Base-by-base conservation (phyloP, 805 yeast genomes). In the Myxozyma vanderwaltii region DNA sequence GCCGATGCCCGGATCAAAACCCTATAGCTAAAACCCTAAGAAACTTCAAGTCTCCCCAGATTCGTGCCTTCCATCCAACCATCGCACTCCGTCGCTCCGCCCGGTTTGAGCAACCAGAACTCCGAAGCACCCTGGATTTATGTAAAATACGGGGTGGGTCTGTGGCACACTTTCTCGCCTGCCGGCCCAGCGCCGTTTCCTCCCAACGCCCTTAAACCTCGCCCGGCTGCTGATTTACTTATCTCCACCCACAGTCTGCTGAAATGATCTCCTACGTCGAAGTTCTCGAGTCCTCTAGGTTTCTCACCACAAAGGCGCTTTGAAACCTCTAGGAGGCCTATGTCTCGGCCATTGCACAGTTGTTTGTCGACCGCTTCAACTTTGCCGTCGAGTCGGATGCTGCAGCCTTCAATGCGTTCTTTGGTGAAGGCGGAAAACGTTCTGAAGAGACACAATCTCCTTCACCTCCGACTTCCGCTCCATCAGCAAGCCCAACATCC, bases 391-490 rank as follows among this genome's bases (percentile, higher is more conserved):
- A 29, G 31, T 4, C 51, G 17, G 35, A 63, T 44, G 62, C 64
- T 1, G 57, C 36, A 15, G 51, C 50, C 7, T 66, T 66, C 43
- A 59, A 58, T 21, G 54, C 46, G 19, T 51, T 65, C 26, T 47
- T 66, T 38, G 45, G 57, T 7, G 46, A 15, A 4, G 58, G 33
- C 17, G 68, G n/a, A n/a, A 53, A 23, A 24, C 63, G 15, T 61
- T 27, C 53, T 66, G 69, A 68, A 57, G 69, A 55, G 69, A 66
- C 56, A 40, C 59, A 8, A 54, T 66, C 38, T 61, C 64, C 7
- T 66, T 66, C 57, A 66, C 68, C 19, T 62, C 57, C 39, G 69
- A 66, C 53, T 65, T 53, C 57, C 56, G 67, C 50, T 31, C 57
- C 29, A 62, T 62, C 35, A 57, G 57, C 48, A 64, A 64, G 61